Percentiles rank a stretch among this genome's conserved stretches.
These are phyloP conservation scores for Tillandsia fasciculata DNA, from an alignment of 176 grass and related monocot species.

Conservation along the genomic window DNA sequence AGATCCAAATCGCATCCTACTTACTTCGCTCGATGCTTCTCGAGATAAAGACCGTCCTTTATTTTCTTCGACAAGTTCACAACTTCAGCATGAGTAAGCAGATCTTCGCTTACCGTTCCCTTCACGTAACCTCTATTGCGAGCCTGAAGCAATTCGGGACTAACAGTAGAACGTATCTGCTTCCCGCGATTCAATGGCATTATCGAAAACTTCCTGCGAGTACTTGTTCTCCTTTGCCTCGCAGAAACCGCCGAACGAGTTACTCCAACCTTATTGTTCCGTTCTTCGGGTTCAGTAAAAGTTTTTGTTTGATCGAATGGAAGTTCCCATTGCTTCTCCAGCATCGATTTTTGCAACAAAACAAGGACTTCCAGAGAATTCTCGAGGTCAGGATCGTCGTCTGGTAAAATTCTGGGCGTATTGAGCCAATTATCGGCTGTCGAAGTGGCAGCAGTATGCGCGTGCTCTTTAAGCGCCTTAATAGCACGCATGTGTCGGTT, in stretches of 20 bases:
- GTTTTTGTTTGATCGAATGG: slow-evolving; percentile 43
- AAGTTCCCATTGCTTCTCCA: slow-evolving; percentile 96
- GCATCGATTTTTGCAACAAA: slow-evolving; percentile 76
- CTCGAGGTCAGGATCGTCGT: slow-evolving; percentile 28
- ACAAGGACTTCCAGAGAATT: slow-evolving; percentile 62
- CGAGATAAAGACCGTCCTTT: slow-evolving; percentile 61
- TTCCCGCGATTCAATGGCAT: slow-evolving; percentile 20
- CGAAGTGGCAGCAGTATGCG: slow-evolving; percentile 20
- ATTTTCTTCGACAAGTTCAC: slow-evolving; percentile 90
- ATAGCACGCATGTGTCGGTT: slow-evolving; percentile 51
- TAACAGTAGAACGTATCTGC: slow-evolving; percentile 34
- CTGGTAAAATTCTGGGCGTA: neutral
- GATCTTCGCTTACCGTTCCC: slow-evolving; percentile 60
- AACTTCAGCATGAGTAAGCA: slow-evolving; percentile 87
- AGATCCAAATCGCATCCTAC: neutral
- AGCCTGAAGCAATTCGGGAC: slow-evolving; percentile 60
- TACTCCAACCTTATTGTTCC: slow-evolving; percentile 12
- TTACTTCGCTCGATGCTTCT: slow-evolving; percentile 72
- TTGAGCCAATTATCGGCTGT: neutral
- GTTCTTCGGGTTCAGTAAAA: slow-evolving; percentile 8
- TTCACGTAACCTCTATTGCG: slow-evolving; percentile 60
- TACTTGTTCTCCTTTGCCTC: slow-evolving; percentile 57
- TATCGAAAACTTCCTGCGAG: slow-evolving; percentile 23
- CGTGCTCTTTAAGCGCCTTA: slow-evolving; percentile 58
- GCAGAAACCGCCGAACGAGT: slow-evolving; percentile 53